phyloP scores from a whole-genome alignment of 2,329 filamentous ascomycete species.

The Ophiosphaerella narmari region DNA sequence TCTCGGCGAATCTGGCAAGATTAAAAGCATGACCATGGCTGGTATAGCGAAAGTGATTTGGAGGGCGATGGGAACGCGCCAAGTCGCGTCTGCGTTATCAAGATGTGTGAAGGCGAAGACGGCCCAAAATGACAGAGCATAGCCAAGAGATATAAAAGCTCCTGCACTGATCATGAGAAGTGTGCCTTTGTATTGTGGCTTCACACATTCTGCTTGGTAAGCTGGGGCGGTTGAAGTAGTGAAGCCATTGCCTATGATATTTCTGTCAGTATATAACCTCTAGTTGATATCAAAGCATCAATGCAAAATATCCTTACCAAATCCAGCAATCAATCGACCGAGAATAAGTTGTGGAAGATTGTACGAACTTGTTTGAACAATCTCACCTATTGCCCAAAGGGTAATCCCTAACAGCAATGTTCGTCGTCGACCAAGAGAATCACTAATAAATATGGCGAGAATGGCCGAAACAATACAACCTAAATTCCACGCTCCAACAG shows the following conservation, averaged over 20 bases:
- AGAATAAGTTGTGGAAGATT: constrained; percentile 56
- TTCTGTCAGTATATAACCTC: constrained; percentile 1
- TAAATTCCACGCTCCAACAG: constrained; percentile 45
- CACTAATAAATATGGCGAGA: constrained; percentile 55
- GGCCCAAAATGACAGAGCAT: constrained; percentile 58
- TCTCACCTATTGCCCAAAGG: constrained; percentile 56
- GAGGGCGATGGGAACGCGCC: constrained; percentile 62
- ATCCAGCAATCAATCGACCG: constrained; percentile 55
- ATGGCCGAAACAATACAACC: constrained; percentile 64
- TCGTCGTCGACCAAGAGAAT: constrained; percentile 55
- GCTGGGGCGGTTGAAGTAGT: constrained; percentile 58
- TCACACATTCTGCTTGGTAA: constrained; percentile 58
- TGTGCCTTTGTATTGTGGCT: constrained; percentile 50
- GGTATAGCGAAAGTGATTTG: constrained; percentile 62
- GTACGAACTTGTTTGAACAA: constrained; percentile 55
- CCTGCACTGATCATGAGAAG: constrained; percentile 56
- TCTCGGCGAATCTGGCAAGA: constrained; percentile 62
- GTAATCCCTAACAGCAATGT: constrained; percentile 55
- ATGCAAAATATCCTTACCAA: constrained; percentile 42
- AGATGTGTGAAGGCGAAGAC: constrained; percentile 58
- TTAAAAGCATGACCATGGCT: constrained; percentile 57
- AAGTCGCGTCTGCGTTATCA: constrained; percentile 41
- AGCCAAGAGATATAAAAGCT: constrained; percentile 56
- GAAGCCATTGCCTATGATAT: constrained; percentile 53
- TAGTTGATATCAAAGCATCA: too few species aligned